These are phyloP conservation scores for Decorospora gaudefroyi DNA, from an alignment of 2,329 filamentous ascomycete species.

Conservation along the genomic window DNA sequence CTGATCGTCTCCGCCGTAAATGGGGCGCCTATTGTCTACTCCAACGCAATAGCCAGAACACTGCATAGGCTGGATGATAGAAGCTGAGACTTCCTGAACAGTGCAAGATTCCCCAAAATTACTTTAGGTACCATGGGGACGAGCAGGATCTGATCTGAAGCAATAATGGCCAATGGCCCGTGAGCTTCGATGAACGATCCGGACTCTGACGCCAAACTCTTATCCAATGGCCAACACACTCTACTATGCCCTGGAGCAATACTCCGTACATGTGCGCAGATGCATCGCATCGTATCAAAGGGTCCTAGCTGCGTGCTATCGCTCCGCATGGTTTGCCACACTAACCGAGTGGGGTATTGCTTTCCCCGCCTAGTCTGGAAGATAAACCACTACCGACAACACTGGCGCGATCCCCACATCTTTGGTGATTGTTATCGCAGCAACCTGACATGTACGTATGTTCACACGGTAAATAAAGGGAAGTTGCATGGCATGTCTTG, in stretches of 20 bases:
- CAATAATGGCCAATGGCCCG: too few species aligned
- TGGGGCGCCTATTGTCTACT: constrained; percentile 92
- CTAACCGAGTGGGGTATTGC: constrained; percentile 31
- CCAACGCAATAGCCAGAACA: constrained; percentile 54
- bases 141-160: neutral
- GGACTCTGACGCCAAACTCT: neutral
- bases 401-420: constrained; percentile 23
- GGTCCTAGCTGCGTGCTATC: constrained; percentile 9
- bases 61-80: neutral
- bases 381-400: constrained; percentile 21
- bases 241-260: neutral
- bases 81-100: neutral
- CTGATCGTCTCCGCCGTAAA: constrained; percentile 69
- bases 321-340: constrained; percentile 6
- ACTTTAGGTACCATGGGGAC: neutral
- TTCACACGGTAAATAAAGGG: constrained; percentile 3
- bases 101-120: neutral
- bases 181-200: neutral
- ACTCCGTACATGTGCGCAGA: neutral
- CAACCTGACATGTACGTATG: constrained; percentile 2
- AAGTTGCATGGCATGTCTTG: constrained; percentile 13
- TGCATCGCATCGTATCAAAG: neutral
- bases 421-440: constrained; percentile 19
- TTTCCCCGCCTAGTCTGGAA: constrained; percentile 18
- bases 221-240: neutral